Conservation (phyloP, 352 stramenopile species). For the Thraustochytrium aureum region DNA sequence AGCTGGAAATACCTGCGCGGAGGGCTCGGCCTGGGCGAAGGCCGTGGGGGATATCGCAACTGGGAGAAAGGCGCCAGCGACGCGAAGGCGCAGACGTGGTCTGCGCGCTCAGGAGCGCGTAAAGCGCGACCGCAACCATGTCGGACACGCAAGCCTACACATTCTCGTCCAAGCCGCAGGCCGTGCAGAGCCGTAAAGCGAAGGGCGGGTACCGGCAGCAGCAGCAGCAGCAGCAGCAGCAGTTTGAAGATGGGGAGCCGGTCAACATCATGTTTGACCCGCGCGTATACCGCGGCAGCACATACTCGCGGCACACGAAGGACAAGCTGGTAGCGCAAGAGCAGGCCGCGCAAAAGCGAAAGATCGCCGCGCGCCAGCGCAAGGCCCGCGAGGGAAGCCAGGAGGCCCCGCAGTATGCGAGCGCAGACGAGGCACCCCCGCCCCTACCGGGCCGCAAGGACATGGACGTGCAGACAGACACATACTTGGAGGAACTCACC, state of each 20-base stretch:
- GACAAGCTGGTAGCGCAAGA: slow-evolving; percentile 46
- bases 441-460: slow-evolving; percentile 65
- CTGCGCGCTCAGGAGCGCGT: no score
- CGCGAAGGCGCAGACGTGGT: no score
- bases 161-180: slow-evolving; percentile 24
- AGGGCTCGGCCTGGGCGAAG: no score
- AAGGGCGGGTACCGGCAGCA: slow-evolving; percentile 39
- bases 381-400: slow-evolving; percentile 79
- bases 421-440: not conserved
- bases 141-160: slow-evolving; percentile 43
- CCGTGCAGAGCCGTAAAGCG: slow-evolving; percentile 28
- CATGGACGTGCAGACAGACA: slow-evolving; percentile 93
- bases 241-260: not conserved
- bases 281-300: slow-evolving; percentile 88
- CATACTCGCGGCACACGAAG: slow-evolving; percentile 67
- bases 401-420: not conserved
- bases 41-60: no score
- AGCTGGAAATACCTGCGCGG: no score
- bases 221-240: no score
- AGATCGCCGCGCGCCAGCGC: slow-evolving; percentile 59
- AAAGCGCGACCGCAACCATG: slow-evolving; percentile 9
- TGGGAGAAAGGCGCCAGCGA: no score
- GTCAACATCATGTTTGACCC: slow-evolving; percentile 91
- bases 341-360: slow-evolving; percentile 25
- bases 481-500: slow-evolving; percentile 88